Percentiles rank a stretch among this genome's conserved stretches.
These are phyloP conservation scores for Melampsora abietis-canadensis DNA, from an alignment of 1,284 basidiomycete species.

Conservation along the genomic window DNA sequence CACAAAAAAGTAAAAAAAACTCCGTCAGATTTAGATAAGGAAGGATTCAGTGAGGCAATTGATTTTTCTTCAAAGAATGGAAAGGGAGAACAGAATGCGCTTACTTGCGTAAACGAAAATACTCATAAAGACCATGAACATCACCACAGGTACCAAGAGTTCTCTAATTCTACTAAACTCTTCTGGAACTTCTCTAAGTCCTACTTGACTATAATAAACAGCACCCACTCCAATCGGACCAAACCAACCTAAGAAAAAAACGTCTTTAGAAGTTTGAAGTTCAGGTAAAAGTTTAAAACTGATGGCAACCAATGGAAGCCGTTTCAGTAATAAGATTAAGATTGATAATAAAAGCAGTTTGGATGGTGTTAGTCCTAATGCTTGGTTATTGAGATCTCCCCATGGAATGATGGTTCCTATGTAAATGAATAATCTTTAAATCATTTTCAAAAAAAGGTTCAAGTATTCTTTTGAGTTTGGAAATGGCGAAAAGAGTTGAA, in stretches of 20 bases:
- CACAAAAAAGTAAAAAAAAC: too few species aligned
- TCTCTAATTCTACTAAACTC: slow-evolving; percentile 54
- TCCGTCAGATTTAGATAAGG: too few species aligned
- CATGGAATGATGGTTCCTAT: slow-evolving; percentile 55
- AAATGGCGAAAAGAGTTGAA: too few species aligned
- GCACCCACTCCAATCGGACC: slow-evolving; percentile 57
- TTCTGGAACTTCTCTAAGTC: slow-evolving; percentile 56
- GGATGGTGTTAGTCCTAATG: slow-evolving; percentile 51
- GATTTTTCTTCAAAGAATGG: neutral
- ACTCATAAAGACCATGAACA: slow-evolving; percentile 58
- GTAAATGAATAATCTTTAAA: slow-evolving; percentile 53
- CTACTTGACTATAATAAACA: slow-evolving; percentile 58
- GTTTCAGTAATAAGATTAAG: slow-evolving; percentile 54
- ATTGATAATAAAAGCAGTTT: slow-evolving; percentile 54
- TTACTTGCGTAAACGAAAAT: slow-evolving; percentile 56
- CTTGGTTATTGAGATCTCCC: slow-evolving; percentile 48
- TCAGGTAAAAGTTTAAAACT: slow-evolving; percentile 51
- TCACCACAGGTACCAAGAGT: slow-evolving; percentile 57
- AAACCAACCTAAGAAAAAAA: slow-evolving; percentile 54
- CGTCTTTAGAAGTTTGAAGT: slow-evolving; percentile 49
- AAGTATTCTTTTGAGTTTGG: too few species aligned
- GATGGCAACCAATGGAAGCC: slow-evolving; percentile 51
- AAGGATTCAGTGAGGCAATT: neutral
- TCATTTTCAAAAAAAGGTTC: neutral
- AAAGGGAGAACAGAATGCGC: neutral